Percentiles rank a stretch among this genome's conserved stretches.
Conservation (phyloP, 495 filamentous ascomycete species). For the Daldinia loculata region DNA sequence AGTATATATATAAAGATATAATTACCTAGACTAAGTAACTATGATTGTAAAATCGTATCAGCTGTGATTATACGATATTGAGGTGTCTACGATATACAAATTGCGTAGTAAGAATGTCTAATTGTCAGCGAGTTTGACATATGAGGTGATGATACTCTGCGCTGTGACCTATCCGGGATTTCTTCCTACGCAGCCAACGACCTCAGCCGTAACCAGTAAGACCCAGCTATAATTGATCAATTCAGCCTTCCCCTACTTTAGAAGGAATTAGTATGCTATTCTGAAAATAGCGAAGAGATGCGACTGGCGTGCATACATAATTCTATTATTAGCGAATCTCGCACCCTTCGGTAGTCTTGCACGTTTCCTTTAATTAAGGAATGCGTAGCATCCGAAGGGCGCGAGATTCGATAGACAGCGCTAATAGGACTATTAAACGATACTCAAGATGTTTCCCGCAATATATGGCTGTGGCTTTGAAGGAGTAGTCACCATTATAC, state of each 20-base stretch:
- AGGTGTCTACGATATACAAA: background rate
- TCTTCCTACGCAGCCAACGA: conserved; percentile 1
- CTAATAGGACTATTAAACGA: background rate
- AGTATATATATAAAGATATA: background rate
- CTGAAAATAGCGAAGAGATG: background rate
- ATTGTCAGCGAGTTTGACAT: conserved; percentile 9
- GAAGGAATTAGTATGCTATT: background rate
- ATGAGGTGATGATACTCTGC: conserved; percentile 8
- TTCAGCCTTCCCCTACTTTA: background rate
- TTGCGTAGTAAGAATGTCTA: background rate
- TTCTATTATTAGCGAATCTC: background rate
- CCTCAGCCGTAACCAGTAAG: background rate
- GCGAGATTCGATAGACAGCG: too few relatives aligned
- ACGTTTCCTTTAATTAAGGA: too few relatives aligned
- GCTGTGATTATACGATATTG: background rate
- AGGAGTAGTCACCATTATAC: background rate
- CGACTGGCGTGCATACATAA: background rate
- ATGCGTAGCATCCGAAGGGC: too few relatives aligned
- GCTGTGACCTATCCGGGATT: conserved; percentile 5
- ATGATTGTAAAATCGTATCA: background rate
- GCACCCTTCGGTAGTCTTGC: too few relatives aligned
- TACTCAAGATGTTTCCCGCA: background rate
- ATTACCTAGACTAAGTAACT: background rate
- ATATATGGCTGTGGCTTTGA: background rate
- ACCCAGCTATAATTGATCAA: background rate